Evolutionary conservation across 2,329 filamentous ascomycete species (phyloP), one percentile per base, ranked within the genome.

Genomic region (Colletotrichum orchidophilum): DNA sequence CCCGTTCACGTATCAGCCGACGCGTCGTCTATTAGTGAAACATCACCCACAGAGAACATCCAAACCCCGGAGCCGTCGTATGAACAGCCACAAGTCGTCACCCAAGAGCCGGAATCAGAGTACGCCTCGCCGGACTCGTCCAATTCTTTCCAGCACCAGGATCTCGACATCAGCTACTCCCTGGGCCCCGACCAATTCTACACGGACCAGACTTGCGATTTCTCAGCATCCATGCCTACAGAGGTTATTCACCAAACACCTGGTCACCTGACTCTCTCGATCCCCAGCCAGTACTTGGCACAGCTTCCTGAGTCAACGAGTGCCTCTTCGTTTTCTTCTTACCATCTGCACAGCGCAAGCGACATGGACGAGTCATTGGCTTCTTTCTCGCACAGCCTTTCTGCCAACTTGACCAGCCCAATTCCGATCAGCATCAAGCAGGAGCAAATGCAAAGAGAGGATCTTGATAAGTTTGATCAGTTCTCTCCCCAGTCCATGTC

Each of bases 401-500:
- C 72, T 0, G 21, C 31, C 54, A 55, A 49, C 39, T 29, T 70
- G 57, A 21, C 61, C 9, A 63, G 70, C 59, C 63, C 66, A 42
- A 61, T 68, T 35, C 59, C 72, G 7, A 55, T 74, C n/a, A 75
- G 77, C 54, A 69, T 66, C 24, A 70, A 75, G 31, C 70, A 73
- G 24, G 73, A 75, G 53, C 63, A 66, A 31, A 39, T 70, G 27
- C 69, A 70, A n/a, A 29, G 27, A 46, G 72, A 64, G 60, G 63
- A 63, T 26, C 49, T 62, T 26, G 42, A 70, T 33, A 75, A 71
- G 4, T 75, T 74, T 6, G 78, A 78, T 31, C 70, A 74, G 9
- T 75, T 80, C 9, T 81, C 81, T 1, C 79, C 80, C 3, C 71
- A 73, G 13, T 79, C 79, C 7, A 75, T 76, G 27, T 70, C 78